These are phyloP conservation scores for Barbarea vulgaris DNA, from an alignment of 345 rosid genomes.

Conservation along the genomic window DNA sequence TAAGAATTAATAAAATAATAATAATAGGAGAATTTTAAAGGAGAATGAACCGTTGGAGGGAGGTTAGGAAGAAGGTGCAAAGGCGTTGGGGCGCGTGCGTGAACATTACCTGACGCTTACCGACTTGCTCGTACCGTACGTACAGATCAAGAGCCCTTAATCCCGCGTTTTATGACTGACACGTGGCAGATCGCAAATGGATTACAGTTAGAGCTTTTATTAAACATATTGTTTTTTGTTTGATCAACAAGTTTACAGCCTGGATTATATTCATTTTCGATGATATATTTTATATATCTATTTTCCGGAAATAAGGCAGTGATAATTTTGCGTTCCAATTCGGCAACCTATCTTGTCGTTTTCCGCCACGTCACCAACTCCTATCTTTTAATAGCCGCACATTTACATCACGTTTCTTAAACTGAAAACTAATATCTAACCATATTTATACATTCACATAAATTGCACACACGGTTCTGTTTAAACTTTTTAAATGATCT, in stretches of 20 bases:
- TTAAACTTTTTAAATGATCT: not conserved
- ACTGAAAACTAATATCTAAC: slow-evolving; percentile 26
- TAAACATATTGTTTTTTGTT: not conserved
- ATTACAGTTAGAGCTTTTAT: slow-evolving; percentile 22
- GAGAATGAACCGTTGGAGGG: slow-evolving; percentile 13
- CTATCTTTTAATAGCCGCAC: slow-evolving; percentile 15
- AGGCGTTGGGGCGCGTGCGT: slow-evolving; percentile 24
- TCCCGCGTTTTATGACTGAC: slow-evolving; percentile 13
- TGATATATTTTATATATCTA: not conserved
- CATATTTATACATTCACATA: slow-evolving; percentile 20
- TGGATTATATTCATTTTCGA: slow-evolving; percentile 9
- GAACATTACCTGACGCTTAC: slow-evolving; percentile 9
- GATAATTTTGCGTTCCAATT: slow-evolving; percentile 40
- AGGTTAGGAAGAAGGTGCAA: slow-evolving; percentile 33
- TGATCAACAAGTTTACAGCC: slow-evolving; percentile 25
- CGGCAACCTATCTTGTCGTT: slow-evolving; percentile 45
- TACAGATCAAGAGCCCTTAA: slow-evolving; percentile 13
- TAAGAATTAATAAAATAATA: not conserved
- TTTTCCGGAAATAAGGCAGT: slow-evolving; percentile 23
- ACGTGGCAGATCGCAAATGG: not conserved
- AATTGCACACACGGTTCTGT: not conserved
- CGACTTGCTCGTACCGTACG: slow-evolving; percentile 37
- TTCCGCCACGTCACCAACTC: slow-evolving; percentile 27
- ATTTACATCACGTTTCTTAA: slow-evolving; percentile 36
- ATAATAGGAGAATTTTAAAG: not conserved